Evolutionary conservation across 208 protist species (phyloP), one percentile per base, ranked within the genome.

Genomic region (Wallacemonas collosoma): DNA sequence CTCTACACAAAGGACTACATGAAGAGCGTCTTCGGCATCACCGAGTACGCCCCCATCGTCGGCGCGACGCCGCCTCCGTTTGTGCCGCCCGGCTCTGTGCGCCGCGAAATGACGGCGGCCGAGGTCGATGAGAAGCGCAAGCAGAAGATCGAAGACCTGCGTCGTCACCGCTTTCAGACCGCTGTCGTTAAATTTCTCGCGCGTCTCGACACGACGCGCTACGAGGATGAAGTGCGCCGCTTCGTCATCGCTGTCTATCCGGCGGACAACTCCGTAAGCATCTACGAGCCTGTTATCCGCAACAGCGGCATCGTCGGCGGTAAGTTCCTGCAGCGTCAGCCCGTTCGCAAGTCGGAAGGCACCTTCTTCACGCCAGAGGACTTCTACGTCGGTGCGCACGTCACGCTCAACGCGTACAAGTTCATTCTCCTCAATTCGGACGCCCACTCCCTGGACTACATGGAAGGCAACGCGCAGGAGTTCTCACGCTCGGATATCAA

Each of bases 291-390:
- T 4, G 81, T 93, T 11, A 79, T 89, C 54, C 91, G 95, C 45
- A 98, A 98, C 88, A 97, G 91, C 62, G 97, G 97, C 72, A 93
- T 98, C 75, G 83, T 98, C 36, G 97, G 95, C 14, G 97, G 97
- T 44, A 98, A 97, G 81, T 98, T 98, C 64, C 79, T 98, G 36
- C 90, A 95, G 80, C 87, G 97, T 7, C 82, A 91, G 68, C 78
- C 82, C 41, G 84, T 97, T 15, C 87, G 82, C 69, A 80, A 81
- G 9, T 61, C 86, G 1, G 81, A 91, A 51, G 91, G 87, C 26
- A 53, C 77, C 61, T 87, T 77, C 66, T 94, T 90, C 71, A 81
- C 70, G 50, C 72, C 93, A 0, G 73, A 88, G 51, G 93, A 98
- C 80, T 94, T 98, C 54, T 97, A 83, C 81, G 91, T 98, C 40